Base-by-base conservation (phyloP, 768 basidiomycete species). In the Kwoniella dejecticola region DNA sequence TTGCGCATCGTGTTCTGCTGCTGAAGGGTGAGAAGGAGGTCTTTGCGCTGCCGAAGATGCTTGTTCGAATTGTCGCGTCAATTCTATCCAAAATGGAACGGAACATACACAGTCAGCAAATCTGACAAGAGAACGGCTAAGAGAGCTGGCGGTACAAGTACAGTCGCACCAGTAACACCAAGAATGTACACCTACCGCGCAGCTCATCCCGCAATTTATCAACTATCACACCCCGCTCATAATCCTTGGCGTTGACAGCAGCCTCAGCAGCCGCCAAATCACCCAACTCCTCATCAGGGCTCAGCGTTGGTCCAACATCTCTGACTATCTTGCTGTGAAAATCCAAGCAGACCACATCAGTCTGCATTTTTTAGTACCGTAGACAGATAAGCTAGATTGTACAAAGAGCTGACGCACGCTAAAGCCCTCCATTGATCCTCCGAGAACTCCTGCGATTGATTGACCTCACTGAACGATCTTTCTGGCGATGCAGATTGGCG, bases 191-290 rank as follows among this genome's bases (percentile, higher is more conserved):
- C 72, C 58, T 48, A 74, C 72, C 50, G 23, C 62, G 36, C 30
- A 72, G 33, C 26, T 70, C 67, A 8, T 61, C 52, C 10, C 54
- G 31, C 13, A 70, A 23, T 23, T 49, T 13, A 36, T 62, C 63
- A 2, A 70, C 38, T 7, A 66, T 62, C 7, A 23, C 46, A 1
- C 27, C 40, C 40, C 71, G 40, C 30, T 72, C 69, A 0, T 21
- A 21, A 52, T 70, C 67, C 46, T 66, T 70, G 6, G 62, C 62
- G 33, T 60, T 46, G 13, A 73, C 69, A 21, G 69, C 71, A 38
- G 49, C 59, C 58, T 72, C 71, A 5, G 74, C 74, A 15, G 70
- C 67, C 4, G 58, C 61, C 6, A 75, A 40, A 47, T 71, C 63
- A 13, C 54, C 63, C 1, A 75, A 38, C 50, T 75, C 74, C 11